Evolutionary conservation across 2,329 filamentous ascomycete genomes (phyloP), one percentile per base, ranked within the genome.

Genomic region (Periconia macrospinosa): DNA sequence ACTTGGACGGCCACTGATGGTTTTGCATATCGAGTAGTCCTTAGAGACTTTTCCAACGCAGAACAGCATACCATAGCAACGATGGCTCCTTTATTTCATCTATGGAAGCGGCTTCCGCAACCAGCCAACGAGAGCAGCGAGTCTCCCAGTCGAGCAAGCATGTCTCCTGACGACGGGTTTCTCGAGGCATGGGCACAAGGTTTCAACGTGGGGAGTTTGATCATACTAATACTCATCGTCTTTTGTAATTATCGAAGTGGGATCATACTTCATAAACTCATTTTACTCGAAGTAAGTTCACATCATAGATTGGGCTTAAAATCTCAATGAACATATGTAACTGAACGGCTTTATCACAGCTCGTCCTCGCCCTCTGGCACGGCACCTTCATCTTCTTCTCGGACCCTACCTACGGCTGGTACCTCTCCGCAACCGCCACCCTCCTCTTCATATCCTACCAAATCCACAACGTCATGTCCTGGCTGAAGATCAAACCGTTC

Each of bases 371-470:
- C 8, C 61, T 72, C 11, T 71, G 67, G 66, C 70, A 72, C 37
- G 70, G 70, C 7, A 72, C 69, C 1, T 72, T 72, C 50, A 72
- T 72, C 40, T 72, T 72, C 43, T 51, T 63, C 17, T 19, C 63
- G 5, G 69, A 72, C 35, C 70, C 69, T 9, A 42, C 30, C 10
- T 72, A 71, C 33, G 70, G 70, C 30, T 72, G 68, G 69, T 72
- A 70, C 35, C 59, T 72, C 7, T 70, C 67, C 37, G 47, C 67
- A 2, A 72, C 70, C 11, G 70, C 70, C 5, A 65, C 61, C 7
- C 61, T 72, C 14, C 66, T 72, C 41, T 72, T 72, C 59, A 63
- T 72, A 51, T 72, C 68, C 1, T 72, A 72, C 51, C 68, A 70
- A 35, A 58, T 72, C 27, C 70, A 72, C 52, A 72, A 72, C 44